Evolutionary conservation across 768 basidiomycete genomes (phyloP).

Genomic region (Paxillus involutus): DNA sequence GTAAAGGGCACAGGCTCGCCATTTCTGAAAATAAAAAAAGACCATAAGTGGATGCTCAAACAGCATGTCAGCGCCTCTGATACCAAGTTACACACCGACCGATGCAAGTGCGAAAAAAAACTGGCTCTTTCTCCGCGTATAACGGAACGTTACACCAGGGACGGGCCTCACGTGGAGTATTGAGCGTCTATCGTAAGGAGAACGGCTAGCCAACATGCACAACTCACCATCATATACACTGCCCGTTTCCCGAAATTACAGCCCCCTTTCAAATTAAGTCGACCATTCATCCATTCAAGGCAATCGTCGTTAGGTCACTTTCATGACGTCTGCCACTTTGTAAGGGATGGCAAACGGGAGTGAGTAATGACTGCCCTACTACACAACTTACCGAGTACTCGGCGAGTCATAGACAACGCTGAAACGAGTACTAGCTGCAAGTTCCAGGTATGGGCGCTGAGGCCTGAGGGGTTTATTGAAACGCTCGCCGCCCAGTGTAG

Average conservation of each 20-base stretch:
- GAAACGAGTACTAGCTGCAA: too few relatives aligned
- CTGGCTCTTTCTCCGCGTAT: constrained; percentile 14
- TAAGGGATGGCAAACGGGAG: too few relatives aligned
- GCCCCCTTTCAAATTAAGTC: constrained; percentile 5
- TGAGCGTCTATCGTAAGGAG: constrained; percentile 14
- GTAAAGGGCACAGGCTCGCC: constrained; percentile 17
- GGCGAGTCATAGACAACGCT: too few relatives aligned
- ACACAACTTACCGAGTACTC: too few relatives aligned
- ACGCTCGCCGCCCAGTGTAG: too few relatives aligned
- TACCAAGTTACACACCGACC: neutral
- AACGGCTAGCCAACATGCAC: neutral
- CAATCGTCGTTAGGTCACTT: too few relatives aligned
- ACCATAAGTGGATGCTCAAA: too few relatives aligned
- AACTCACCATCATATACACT: constrained; percentile 11
- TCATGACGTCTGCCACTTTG: too few relatives aligned
- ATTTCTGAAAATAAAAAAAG: constrained; percentile 22
- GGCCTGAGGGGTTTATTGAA: too few relatives aligned
- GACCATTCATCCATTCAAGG: too few relatives aligned
- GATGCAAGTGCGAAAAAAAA: constrained; percentile 5
- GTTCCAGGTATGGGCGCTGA: too few relatives aligned
- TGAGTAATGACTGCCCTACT: too few relatives aligned
- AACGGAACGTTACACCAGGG: constrained; percentile 18
- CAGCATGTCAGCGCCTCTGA: constrained; percentile 18
- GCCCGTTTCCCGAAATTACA: constrained; percentile 9
- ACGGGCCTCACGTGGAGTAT: neutral